Evolutionary conservation across 805 yeast genomes (phyloP), one percentile per base, ranked within the genome.

Genomic region (Lachancea meyersii): DNA sequence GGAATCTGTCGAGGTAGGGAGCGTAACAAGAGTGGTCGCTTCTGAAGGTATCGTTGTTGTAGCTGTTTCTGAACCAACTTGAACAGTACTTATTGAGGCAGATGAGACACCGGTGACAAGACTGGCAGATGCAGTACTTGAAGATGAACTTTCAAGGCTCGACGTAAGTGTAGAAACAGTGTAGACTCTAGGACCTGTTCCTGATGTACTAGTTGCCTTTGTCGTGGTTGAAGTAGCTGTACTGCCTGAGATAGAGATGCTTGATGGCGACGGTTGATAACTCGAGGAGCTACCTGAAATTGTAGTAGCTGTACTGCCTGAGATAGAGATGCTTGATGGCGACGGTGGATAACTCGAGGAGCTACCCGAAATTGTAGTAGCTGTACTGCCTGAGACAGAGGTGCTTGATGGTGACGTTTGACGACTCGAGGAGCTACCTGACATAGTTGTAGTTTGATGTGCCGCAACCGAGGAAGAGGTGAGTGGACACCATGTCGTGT

Each of bases 401-500:
- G 26, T 7, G 10, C 10, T 31, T n/a, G 35, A 31, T n/a, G 13
- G 10, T n/a, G 17, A 28, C 31, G 31, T 9, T n/a, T 28, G 14
- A 28, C 14, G n/a, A 13, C n/a, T n/a, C 6, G 17, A 16, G 11
- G 33, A 5, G 7, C 14, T 32, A 17, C 5, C 10, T 32, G 35
- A 32, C 24, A 5, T 19, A 11, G 28, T 26, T 10, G 28, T 26
- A 5, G 13, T 10, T 13, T 26, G 4, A 6, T 4, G 13, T 6
- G 13, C 13, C 13, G 4, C 28, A 26, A 14, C 28, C 10, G 28
- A 26, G 28, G 28, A 26, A 26, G 28, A 4, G 13, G 28, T 26
- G 4, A 37, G 24, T 7, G 52, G 48, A 22, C 48, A 44, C 48
- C 43, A 39, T 24, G 61, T 57, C 28, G 57, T 55, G 48, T 54